Evolutionary conservation across 164 flowering plant species (phyloP).

Genomic region (Macadamia tetraphylla): DNA sequence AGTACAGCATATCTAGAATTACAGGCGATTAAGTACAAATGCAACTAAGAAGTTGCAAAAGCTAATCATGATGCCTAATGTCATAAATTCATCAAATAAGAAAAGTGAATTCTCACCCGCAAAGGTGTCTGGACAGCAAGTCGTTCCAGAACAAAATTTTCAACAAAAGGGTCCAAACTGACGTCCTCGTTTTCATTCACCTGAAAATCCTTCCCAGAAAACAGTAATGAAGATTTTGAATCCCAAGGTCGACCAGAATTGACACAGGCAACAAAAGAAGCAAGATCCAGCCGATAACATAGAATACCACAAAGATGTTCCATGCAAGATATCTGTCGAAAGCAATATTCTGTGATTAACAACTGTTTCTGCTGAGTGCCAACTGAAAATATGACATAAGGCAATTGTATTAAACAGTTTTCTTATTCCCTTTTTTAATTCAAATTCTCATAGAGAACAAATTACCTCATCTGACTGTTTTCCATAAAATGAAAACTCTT

Average conservation of each 20-base stretch:
- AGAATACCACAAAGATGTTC: constrained; percentile 85
- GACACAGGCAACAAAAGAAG: constrained; percentile 83
- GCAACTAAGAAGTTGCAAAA: background rate
- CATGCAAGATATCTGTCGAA: constrained; percentile 73
- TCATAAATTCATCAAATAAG: constrained; percentile 5
- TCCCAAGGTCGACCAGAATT: constrained; percentile 89
- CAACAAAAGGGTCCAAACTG: constrained; percentile 76
- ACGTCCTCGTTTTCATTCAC: constrained; percentile 28
- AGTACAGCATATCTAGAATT: no score
- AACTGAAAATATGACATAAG: constrained; percentile 1
- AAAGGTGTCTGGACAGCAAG: constrained; percentile 83
- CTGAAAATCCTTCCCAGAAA: constrained; percentile 55
- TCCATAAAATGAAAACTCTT: constrained; percentile 56
- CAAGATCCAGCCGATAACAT: constrained; percentile 92
- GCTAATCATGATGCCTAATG: background rate
- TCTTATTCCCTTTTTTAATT: no score
- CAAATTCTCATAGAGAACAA: background rate
- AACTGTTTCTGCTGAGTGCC: constrained; percentile 1
- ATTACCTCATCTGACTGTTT: constrained; percentile 74
- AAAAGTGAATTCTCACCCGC: constrained; percentile 50
- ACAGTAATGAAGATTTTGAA: constrained; percentile 57
- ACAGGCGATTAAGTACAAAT: no score
- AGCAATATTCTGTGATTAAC: background rate
- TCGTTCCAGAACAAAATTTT: constrained; percentile 88
- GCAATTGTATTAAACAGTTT: background rate